Conservation (phyloP, 257 asterid species). For the Solanum peruvianum region DNA sequence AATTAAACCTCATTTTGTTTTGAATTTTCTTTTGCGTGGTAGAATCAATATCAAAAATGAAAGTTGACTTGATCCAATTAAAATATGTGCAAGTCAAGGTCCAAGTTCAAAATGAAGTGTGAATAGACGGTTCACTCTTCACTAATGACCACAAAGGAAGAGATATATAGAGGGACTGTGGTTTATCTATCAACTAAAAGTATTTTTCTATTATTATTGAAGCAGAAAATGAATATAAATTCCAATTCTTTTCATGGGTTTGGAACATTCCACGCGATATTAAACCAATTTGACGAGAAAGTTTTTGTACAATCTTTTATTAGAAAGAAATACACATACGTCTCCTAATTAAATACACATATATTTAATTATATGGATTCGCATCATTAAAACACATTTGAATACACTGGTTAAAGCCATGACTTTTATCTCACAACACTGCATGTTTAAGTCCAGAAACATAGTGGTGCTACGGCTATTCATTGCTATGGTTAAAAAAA, state of each 20-base stretch:
- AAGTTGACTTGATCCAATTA: not conserved
- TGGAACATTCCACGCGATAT: not conserved
- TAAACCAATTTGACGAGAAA: too few species aligned
- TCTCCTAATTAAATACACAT: too few species aligned
- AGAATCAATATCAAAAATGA: too few species aligned
- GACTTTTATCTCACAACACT: not conserved
- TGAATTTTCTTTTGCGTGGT: not conserved
- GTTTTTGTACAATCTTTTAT: too few species aligned
- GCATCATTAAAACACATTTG: not conserved
- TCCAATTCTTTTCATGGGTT: not conserved
- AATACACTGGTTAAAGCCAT: not conserved
- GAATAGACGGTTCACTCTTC: not conserved
- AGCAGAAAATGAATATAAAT: not conserved
- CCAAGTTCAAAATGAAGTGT: not conserved
- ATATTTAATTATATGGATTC: too few species aligned
- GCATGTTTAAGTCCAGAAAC: not conserved
- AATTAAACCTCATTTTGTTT: not conserved
- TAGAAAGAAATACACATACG: too few species aligned
- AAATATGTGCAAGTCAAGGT: too few species aligned
- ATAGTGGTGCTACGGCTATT: too few species aligned
- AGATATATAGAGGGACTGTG: not conserved
- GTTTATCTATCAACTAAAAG: not conserved
- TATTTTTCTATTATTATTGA: not conserved
- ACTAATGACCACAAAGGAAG: not conserved
- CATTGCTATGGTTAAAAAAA: too few species aligned